Base-by-base conservation (phyloP, 495 filamentous ascomycete genomes). In the Aspergillus carlsbadensis region DNA sequence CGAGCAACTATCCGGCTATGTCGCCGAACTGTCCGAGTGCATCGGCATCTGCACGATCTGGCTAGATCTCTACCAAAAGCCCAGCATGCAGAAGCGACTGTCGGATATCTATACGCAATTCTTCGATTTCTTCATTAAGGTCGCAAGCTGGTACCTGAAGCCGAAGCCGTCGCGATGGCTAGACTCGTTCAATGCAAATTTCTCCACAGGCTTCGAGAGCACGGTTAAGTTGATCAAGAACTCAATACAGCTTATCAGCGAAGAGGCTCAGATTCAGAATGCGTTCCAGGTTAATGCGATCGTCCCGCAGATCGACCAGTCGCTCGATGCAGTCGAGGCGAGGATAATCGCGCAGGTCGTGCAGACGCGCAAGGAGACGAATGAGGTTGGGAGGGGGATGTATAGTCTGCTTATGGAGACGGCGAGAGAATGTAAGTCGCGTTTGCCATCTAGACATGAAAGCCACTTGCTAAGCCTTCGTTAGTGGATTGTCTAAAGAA, bases 91-190 rank as follows among this genome's bases (percentile, higher is more conserved):
- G 14, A 22, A 45, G 24, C 15, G 42, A 8, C 21, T 45, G 8
- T 45, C 42, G 5, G 17, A 20, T 22, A 45, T 45, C 42, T 45
- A 45, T 6, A 45, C 42, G 17, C 42, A 45, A 24, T 45, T 21
- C 18, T 45, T 45, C 18, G 42, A 45, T 22, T 45, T 45, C 42
- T 45, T 45, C 42, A 45, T 45, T 18, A 45, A 45, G 0, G 42
- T 45, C 15, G 42, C 42, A 10, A 21, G 17, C 42, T 45, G 42
- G 42, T 45, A 45, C 2, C 42, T 45, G 17, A 45, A 45, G 21
- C 42, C 42, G 6, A 45, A 45, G 10, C 42, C 6, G 1, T 21
- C 15, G 17, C 15, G 24, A 2, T 22, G 42, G 42, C 42, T 45
- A 1, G 42, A 45, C 21, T 45, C 42, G 5, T 45, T 45, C 42